A percentile compares a stretch with the other conserved stretches of the same genome.
phyloP scores from a whole-genome alignment of 345 rosid species.

The Gossypium raimondii region DNA sequence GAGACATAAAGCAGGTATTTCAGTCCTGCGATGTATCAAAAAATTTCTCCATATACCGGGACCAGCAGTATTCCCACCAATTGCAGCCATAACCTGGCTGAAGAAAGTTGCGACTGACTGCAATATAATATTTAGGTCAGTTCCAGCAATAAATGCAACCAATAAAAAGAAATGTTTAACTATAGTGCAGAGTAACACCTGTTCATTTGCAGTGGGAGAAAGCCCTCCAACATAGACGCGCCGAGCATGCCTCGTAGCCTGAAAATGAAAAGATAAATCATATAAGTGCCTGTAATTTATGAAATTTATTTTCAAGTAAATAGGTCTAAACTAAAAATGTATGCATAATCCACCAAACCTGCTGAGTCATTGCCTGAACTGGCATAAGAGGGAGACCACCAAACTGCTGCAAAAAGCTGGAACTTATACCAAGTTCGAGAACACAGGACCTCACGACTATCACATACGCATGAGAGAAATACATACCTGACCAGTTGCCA shows the following conservation, averaged over 20 bases:
- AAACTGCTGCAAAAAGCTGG: conserved; percentile 46
- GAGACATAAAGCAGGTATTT: conserved; percentile 11
- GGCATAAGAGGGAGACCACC: conserved; percentile 85
- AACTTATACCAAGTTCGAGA: conserved; percentile 16
- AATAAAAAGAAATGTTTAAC: not conserved
- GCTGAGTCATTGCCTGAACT: conserved; percentile 98
- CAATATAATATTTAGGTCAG: conserved; percentile 27
- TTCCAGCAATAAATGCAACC: not conserved
- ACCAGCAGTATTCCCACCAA: conserved; percentile 97
- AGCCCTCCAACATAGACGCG: conserved; percentile 98
- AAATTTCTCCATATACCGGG: conserved; percentile 53
- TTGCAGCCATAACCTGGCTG: conserved; percentile 95
- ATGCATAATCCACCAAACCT: conserved; percentile 45
- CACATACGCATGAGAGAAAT: not conserved
- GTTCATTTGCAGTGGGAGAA: conserved; percentile 92
- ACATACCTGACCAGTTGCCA: conserved; percentile 68
- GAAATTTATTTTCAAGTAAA: not conserved
- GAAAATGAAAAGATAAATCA: conserved; percentile 12
- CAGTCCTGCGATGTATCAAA: not conserved
- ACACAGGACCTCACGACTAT: not conserved
- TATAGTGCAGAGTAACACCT: conserved; percentile 41
- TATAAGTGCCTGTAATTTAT: not conserved
- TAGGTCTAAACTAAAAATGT: not conserved
- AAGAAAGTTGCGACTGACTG: conserved; percentile 91
- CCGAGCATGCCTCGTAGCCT: conserved; percentile 99